Base-by-base conservation (phyloP, 2,329 filamentous ascomycete species). In the Cercospora nicotianae region DNA sequence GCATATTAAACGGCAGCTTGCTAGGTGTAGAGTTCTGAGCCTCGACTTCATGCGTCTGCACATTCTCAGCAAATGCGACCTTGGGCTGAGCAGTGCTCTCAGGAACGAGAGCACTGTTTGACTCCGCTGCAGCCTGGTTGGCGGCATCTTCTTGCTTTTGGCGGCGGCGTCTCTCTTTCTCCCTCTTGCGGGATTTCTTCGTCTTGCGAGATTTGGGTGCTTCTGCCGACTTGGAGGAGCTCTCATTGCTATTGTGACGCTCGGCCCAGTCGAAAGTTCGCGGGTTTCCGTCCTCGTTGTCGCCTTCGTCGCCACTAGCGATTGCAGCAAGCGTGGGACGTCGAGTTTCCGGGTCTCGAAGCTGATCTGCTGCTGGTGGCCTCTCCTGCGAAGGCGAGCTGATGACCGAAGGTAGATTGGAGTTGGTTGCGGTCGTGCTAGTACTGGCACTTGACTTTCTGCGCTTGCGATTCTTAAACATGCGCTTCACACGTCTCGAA, bases 391-490 rank as follows among this genome's bases (percentile, higher is more conserved):
- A 82, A 9, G 82, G 81, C 18, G 83, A 83, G 66, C 80, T 81
- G 61, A 81, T 72, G 12, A 79, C 78, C 5, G 84, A 84, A 3
- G 80, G 79, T 3, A 79, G 74, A 9, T 67, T 70, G 18, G 72
- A 75, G 2, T 81, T 83, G 16, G 78, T 78, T 2, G 84, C 87
- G 13, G 92, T 90, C 68, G 87, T 87, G 26, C 89, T 93, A 33
- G 85, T 83, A 72, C 90, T 94, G 36, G 86, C 83, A 72, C 90
- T 94, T 0, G 91, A 94, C 83, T 94, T 96, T 79, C 91, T 89
- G 71, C 87, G 89, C 75, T 87, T 87, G 63, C 89, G 85, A 58
- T 86, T 84, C 67, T 89, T 90, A 74, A 96, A 89, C 26, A 90
- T 91, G 72, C 90, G 86, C 79, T 89, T 92, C 26, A 75, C 55